These are phyloP conservation scores for Sarocladiaceae sp. DNA, from an alignment of 2,329 filamentous ascomycete genomes.

Conservation along the genomic window DNA sequence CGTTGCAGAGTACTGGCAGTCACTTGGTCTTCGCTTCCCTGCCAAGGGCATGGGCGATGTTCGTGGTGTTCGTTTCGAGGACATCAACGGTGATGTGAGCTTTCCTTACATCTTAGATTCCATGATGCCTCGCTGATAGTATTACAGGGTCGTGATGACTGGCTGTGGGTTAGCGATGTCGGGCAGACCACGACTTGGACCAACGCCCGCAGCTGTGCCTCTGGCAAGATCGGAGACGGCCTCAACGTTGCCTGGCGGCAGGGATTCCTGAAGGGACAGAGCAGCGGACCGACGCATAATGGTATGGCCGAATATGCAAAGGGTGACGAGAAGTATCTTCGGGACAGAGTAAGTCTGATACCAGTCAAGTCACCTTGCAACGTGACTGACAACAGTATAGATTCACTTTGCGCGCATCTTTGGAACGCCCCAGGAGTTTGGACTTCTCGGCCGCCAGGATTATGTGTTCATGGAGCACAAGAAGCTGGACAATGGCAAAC, in stretches of 20 bases:
- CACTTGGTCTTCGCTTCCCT: constrained; percentile 17
- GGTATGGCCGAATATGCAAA: background rate
- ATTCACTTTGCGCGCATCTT: constrained; percentile 9
- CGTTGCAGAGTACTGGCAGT: constrained; percentile 24
- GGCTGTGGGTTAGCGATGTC: constrained; percentile 15
- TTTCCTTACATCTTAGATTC: background rate
- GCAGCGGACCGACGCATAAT: background rate
- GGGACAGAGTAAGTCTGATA: too few relatives aligned
- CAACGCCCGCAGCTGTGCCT: constrained; percentile 13
- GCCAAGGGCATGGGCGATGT: constrained; percentile 13
- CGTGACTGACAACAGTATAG: background rate
- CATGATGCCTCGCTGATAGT: background rate
- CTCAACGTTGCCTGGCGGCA: constrained; percentile 7
- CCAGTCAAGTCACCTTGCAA: too few relatives aligned
- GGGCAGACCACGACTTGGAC: constrained; percentile 16
- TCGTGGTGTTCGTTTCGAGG: constrained; percentile 16
- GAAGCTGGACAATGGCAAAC: background rate
- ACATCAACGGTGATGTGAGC: constrained; percentile 15
- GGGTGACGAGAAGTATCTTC: too few relatives aligned
- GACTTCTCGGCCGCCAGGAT: constrained; percentile 5
- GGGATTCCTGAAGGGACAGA: background rate
- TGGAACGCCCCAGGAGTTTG: constrained; percentile 5
- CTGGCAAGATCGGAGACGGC: background rate
- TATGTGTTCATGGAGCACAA: constrained; percentile 11
- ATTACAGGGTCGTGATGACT: background rate